Evolutionary conservation across 306 rosid genomes (phyloP), one percentile per base, ranked within the genome.

Genomic region (Benincasa hispida): DNA sequence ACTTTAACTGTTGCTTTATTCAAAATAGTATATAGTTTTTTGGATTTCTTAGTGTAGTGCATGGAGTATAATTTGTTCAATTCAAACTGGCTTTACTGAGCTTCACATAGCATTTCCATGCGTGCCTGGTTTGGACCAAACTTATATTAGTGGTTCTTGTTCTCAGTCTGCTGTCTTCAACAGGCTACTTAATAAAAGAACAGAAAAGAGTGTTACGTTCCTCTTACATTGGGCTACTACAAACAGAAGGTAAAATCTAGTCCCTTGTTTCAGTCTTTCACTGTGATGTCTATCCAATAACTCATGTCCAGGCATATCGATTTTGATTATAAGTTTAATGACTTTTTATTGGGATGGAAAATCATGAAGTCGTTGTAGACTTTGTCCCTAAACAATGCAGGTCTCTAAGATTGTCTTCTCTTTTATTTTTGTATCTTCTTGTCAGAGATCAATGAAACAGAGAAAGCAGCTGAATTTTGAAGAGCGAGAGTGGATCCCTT

Each of bases 191-290:
- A 6, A 3, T 24, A 11, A 22, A 24, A 56, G 5, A 22, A 22
- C 14, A 56, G 21, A 27, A 24, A 39, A 45, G 2, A 42, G 48
- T 6, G 11, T 69, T 2, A 6, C 19, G 75, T 39, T 69, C 42
- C n/a, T 69, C 21, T 7, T 22, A 18, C n/a, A 56, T 42, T 21
- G 21, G 34, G 79, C 55, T 63, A 42, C 58, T 32, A 79, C 7
- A 84, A 78, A 41, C 74, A 81, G 78, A 85, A 82, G 86, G 84
- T 84, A 84, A 59, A 25, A 55, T 62, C 37, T 47, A 39, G 75
- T 53, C 14, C 30, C n/a, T 76, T 19, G 50, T 35, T 66, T n/a
- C 51, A 21, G 10, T 5, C 17, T 3, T 66, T 66, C 51, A 34
- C 8, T 37, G 50, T 32, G 50, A 35, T 37, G 72, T 65, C 45